These are phyloP conservation scores for Allium fistulosum DNA, from an alignment of 106 monocot species.

Conservation along the genomic window DNA sequence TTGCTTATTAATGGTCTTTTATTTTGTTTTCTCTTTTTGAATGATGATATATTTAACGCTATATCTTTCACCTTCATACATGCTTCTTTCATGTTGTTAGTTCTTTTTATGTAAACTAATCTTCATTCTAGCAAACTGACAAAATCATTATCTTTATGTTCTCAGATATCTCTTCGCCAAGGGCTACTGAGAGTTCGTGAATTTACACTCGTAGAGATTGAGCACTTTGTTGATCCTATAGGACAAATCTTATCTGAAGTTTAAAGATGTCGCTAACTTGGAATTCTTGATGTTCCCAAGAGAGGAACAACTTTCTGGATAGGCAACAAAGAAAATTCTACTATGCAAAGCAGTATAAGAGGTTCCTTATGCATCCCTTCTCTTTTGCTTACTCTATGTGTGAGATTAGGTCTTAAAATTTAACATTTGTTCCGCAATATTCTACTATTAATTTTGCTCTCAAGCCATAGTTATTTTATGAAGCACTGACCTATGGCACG, in stretches of 20 bases:
- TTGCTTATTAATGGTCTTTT: too few species aligned
- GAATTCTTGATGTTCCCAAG: slow-evolving; percentile 93
- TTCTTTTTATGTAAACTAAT: background rate
- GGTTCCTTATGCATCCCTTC: slow-evolving; percentile 20
- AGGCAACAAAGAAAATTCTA: slow-evolving; percentile 42
- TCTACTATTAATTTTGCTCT: too few species aligned
- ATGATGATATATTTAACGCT: too few species aligned
- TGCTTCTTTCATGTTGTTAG: background rate
- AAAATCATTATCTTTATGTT: background rate
- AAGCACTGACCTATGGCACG: too few species aligned
- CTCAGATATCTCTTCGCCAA: slow-evolving; percentile 96
- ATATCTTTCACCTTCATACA: too few species aligned
- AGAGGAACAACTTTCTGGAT: slow-evolving; percentile 60
- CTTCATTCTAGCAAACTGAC: background rate
- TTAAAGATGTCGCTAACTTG: slow-evolving; percentile 63
- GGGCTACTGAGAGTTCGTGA: slow-evolving; percentile 92
- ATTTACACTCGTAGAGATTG: slow-evolving; percentile 94
- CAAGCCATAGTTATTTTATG: too few species aligned
- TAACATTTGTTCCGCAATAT: too few species aligned
- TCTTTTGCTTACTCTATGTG: background rate
- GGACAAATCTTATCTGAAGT: slow-evolving; percentile 93
- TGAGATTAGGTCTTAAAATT: too few species aligned
- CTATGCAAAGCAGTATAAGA: slow-evolving; percentile 75
- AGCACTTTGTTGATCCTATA: slow-evolving; percentile 95
- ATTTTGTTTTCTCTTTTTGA: too few species aligned